Conservation (phyloP, 2,329 filamentous ascomycete genomes). For the Arthrobotrys pseudoclavata region DNA sequence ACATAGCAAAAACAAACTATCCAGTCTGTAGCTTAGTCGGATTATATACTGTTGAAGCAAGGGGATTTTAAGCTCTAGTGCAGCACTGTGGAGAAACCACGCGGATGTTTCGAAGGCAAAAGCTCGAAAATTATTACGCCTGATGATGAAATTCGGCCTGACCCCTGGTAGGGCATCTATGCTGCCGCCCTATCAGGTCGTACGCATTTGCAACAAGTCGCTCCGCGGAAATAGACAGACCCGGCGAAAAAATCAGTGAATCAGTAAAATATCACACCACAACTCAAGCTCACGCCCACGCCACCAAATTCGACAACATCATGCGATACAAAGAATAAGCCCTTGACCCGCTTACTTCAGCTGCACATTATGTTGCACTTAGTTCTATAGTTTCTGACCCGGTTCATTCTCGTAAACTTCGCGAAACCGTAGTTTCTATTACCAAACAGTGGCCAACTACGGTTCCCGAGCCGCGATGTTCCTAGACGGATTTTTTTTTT, state of each 20-base stretch:
- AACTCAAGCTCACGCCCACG: constrained; percentile 27
- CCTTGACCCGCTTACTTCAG: constrained; percentile 33
- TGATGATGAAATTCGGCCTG: constrained; percentile 21
- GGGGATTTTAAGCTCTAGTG: no score
- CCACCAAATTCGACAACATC: constrained; percentile 34
- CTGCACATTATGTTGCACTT: constrained; percentile 1
- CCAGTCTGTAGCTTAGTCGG: constrained; percentile 8
- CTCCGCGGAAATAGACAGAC: constrained; percentile 47
- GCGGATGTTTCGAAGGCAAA: constrained; percentile 11
- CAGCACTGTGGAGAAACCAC: constrained; percentile 12
- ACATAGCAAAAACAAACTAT: constrained; percentile 5
- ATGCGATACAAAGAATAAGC: constrained; percentile 15
- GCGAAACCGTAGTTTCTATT: constrained; percentile 52
- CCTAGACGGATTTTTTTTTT: constrained; percentile 3
- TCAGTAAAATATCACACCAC: constrained; percentile 53
- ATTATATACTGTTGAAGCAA: constrained; percentile 1
- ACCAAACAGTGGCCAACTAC: constrained; percentile 31
- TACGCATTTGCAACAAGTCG: constrained; percentile 27
- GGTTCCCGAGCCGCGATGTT: constrained; percentile 13
- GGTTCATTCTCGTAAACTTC: constrained; percentile 46
- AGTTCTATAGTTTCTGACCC: constrained; percentile 17
- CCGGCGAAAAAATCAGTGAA: constrained; percentile 4
- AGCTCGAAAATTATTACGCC: constrained; percentile 17
- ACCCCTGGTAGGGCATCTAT: background rate
- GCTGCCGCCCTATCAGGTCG: constrained; percentile 20